These are phyloP conservation scores for Geosmithia flava DNA, from an alignment of 2,329 filamentous ascomycete species.

Conservation along the genomic window DNA sequence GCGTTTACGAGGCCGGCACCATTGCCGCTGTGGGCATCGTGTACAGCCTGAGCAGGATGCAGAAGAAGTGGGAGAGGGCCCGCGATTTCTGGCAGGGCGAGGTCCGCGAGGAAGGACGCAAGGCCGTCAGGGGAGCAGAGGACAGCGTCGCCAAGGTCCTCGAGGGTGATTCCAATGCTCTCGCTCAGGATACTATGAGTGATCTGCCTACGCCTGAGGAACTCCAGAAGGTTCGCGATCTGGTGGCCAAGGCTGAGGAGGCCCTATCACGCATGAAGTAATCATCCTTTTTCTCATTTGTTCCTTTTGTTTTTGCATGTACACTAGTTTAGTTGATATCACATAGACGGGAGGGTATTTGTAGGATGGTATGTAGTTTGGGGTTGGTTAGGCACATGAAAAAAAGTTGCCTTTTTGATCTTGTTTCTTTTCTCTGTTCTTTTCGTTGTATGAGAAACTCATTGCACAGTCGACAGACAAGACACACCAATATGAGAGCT, in stretches of 20 bases:
- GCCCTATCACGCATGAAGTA: conserved; percentile 35
- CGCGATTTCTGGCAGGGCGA: conserved; percentile 52
- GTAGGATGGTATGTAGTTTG: background rate
- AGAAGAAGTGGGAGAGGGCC: conserved; percentile 50
- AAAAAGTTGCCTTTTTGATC: background rate
- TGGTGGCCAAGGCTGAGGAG: conserved; percentile 36
- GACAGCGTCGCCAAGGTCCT: conserved; percentile 36
- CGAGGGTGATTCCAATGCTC: conserved; percentile 9
- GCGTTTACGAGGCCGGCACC: conserved; percentile 48
- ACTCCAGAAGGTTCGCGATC: conserved; percentile 23
- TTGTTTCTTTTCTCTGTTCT: background rate
- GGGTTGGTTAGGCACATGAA: background rate
- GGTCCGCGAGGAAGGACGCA: conserved; percentile 54
- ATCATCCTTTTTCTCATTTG: background rate
- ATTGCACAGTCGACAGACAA: background rate
- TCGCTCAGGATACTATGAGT: background rate
- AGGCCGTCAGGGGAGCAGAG: conserved; percentile 46
- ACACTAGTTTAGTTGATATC: background rate
- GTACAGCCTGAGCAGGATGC: conserved; percentile 46
- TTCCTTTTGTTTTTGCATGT: background rate
- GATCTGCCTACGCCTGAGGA: conserved; percentile 7
- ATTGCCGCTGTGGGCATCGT: conserved; percentile 48
- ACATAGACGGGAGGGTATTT: background rate
- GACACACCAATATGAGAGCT: too few species aligned
- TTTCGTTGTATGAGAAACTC: background rate